A percentile compares a stretch with the other conserved stretches of the same genome.
These are phyloP conservation scores for Salmacisia buchloeana DNA, from an alignment of 1,284 basidiomycete species.

Conservation along the genomic window DNA sequence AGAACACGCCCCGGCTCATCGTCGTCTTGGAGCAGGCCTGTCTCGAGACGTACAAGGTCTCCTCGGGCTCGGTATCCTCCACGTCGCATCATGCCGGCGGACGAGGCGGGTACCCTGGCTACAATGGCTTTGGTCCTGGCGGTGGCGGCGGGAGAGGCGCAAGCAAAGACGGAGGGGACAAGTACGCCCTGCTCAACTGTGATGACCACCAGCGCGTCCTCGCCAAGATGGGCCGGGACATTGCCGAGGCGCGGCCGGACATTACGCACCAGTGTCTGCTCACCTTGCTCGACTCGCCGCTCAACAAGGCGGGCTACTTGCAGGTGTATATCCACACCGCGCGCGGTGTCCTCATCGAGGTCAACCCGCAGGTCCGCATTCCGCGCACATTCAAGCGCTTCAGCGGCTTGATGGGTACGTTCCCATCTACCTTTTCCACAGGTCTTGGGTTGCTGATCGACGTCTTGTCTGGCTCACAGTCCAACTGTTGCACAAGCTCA, in stretches of 20 bases:
- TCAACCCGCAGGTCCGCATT: conserved; percentile 95
- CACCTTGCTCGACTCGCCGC: conserved; percentile 90
- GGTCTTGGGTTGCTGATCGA: not conserved
- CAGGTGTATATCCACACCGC: conserved; percentile 99
- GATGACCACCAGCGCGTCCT: conserved; percentile 98
- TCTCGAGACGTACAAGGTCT: conserved; percentile 87
- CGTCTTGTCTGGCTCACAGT: conserved; percentile 54
- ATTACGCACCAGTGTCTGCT: conserved; percentile 97
- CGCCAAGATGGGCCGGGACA: conserved; percentile 94
- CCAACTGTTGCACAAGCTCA: conserved; percentile 91
- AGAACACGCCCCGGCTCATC: conserved; percentile 57
- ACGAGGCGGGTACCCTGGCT: not conserved
- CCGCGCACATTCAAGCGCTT: conserved; percentile 98
- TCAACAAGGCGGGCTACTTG: conserved; percentile 93
- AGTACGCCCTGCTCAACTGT: conserved; percentile 95
- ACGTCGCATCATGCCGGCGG: not conserved
- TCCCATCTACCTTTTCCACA: not conserved
- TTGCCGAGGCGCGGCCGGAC: conserved; percentile 94
- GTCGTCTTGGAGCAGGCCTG: conserved; percentile 91
- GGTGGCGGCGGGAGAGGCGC: conserved; percentile 52
- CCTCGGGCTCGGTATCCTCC: conserved; percentile 53
- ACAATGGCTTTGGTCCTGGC: conserved; percentile 20
- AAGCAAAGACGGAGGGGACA: conserved; percentile 58
- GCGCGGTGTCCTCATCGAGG: conserved; percentile 93
- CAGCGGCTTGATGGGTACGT: conserved; percentile 75